Percentiles rank a stretch among this genome's conserved stretches.
phyloP scores from a whole-genome alignment of 2,329 filamentous ascomycete species.

The Onygena corvina region DNA sequence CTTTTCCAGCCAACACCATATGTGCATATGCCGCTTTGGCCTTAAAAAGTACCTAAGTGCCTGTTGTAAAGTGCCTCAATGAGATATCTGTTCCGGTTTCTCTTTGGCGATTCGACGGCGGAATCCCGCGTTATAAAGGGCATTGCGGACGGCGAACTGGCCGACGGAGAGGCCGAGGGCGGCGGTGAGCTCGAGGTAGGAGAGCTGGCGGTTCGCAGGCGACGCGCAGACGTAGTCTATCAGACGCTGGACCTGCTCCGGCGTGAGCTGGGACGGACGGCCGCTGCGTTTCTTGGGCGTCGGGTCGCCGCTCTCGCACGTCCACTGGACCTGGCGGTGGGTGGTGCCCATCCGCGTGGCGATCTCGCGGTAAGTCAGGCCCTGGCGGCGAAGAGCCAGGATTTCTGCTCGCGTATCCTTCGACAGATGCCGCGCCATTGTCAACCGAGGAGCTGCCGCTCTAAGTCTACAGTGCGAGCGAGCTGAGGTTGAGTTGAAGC shows the following conservation, averaged over 20 bases:
- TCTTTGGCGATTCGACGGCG: background rate
- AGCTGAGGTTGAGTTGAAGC: too few species aligned
- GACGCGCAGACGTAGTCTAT: background rate
- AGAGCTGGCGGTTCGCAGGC: conserved; percentile 2
- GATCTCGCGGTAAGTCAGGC: background rate
- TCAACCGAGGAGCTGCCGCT: too few species aligned
- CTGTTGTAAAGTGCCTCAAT: too few species aligned
- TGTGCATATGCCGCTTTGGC: too few species aligned
- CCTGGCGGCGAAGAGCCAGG: background rate
- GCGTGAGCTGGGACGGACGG: background rate
- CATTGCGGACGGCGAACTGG: conserved; percentile 5
- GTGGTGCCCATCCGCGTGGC: conserved; percentile 2
- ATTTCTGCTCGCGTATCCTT: background rate
- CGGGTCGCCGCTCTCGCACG: conserved; percentile 3
- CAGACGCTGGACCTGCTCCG: background rate
- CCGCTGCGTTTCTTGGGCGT: conserved; percentile 1
- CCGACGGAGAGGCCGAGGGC: background rate
- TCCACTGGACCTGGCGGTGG: conserved; percentile 5
- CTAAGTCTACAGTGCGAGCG: too few species aligned
- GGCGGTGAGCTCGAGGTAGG: background rate
- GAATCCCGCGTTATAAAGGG: background rate
- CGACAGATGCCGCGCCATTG: conserved; percentile 2
- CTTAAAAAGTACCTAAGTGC: too few species aligned
- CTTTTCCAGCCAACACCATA: too few species aligned
- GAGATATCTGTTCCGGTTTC: background rate